These are phyloP conservation scores for Dryas octopetala DNA, from an alignment of 306 rosid species.

Conservation along the genomic window DNA sequence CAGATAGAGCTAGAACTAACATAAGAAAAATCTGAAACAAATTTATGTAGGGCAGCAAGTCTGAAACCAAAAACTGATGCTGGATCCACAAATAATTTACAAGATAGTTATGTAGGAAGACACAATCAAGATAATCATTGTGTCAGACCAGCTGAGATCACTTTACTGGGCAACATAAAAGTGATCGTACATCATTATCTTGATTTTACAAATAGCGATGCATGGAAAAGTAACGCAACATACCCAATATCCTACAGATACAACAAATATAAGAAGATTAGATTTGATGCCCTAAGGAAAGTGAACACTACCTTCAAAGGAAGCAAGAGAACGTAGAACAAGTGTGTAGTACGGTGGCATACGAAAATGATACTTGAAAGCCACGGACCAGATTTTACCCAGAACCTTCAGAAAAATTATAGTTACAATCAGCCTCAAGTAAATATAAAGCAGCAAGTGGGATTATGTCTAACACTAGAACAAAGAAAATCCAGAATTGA, in stretches of 20 bases:
- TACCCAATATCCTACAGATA: background rate
- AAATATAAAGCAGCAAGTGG: constrained; percentile 16
- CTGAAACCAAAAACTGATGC: background rate
- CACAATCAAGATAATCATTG: background rate
- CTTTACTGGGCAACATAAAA: too few relatives aligned
- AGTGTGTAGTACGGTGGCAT: constrained; percentile 97
- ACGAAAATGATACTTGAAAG: constrained; percentile 86
- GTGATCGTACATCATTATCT: background rate
- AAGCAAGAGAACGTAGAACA: constrained; percentile 84
- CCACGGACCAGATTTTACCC: constrained; percentile 84
- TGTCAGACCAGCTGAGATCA: too few relatives aligned
- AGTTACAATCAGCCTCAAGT: constrained; percentile 18
- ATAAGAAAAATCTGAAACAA: background rate
- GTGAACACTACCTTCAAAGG: constrained; percentile 74
- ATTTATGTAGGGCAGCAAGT: background rate
- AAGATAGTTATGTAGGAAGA: too few relatives aligned
- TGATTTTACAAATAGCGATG: background rate
- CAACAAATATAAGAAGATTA: constrained; percentile 13
- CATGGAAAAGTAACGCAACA: background rate
- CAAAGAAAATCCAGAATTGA: too few relatives aligned
- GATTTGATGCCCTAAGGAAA: constrained; percentile 10
- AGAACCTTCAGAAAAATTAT: constrained; percentile 64
- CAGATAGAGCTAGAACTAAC: background rate
- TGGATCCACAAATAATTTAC: background rate
- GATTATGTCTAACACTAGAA: background rate